These are phyloP conservation scores for Penicillium waksmanii DNA, from an alignment of 495 filamentous ascomycete genomes.

Conservation along the genomic window DNA sequence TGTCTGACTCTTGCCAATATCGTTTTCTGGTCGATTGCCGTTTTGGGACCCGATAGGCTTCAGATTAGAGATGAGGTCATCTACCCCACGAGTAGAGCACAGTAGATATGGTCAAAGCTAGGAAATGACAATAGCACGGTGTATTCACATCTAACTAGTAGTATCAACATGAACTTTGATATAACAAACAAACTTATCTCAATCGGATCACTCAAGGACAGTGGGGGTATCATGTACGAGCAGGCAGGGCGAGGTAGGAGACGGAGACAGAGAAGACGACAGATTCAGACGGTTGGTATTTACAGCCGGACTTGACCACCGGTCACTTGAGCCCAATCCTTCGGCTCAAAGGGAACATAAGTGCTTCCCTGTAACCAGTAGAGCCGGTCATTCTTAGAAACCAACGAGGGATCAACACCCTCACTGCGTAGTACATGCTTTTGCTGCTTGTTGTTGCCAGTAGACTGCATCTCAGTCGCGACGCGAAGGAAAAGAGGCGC, in stretches of 20 bases:
- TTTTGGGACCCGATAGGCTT: too few species aligned
- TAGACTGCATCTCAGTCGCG: constrained; percentile 62
- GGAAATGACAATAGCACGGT: too few species aligned
- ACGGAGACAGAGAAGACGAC: neutral
- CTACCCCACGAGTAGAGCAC: too few species aligned
- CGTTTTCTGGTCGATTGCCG: too few species aligned
- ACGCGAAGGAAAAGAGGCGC: constrained; percentile 78
- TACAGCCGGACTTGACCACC: constrained; percentile 73
- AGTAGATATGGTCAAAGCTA: too few species aligned
- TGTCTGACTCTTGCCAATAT: too few species aligned
- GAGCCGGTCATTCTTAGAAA: constrained; percentile 60
- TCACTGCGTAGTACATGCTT: constrained; percentile 69
- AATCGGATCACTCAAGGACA: constrained; percentile 7
- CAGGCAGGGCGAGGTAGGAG: neutral
- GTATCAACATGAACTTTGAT: too few species aligned
- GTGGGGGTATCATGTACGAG: constrained; percentile 12
- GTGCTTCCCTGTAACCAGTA: constrained; percentile 67
- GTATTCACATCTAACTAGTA: too few species aligned
- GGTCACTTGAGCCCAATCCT: constrained; percentile 70
- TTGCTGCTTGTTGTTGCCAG: constrained; percentile 88
- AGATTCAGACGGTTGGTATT: neutral
- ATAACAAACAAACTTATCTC: too few species aligned
- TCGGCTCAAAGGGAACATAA: constrained; percentile 68
- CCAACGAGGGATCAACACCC: constrained; percentile 69
- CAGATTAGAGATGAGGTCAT: too few species aligned